Evolutionary conservation across 345 rosid genomes (phyloP), one percentile per base, ranked within the genome.

Genomic region (Aethionema arabicum): DNA sequence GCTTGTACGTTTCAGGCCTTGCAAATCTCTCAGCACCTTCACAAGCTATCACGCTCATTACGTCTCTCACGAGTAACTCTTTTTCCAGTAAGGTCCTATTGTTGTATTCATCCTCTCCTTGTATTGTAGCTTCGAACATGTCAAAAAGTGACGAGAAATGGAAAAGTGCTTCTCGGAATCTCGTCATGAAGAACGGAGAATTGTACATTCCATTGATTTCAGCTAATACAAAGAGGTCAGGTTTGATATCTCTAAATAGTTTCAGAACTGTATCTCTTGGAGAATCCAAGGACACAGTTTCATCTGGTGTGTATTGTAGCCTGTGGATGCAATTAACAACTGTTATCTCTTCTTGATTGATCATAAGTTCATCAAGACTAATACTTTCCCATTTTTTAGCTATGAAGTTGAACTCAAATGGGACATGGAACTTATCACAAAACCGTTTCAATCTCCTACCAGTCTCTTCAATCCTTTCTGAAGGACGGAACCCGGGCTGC

Each of bases 361-460:
- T 81, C 52, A 65, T 78, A 42, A 89, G 66, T 48, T 86, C 91
- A 67, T 86, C 88, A 52, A 80, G 78, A 29, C 43, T 67, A 62
- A 88, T 82, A 11, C 76, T 86, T 61, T 89, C 93, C 96, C 96
- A 89, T 78, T 86, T 84, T 59, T 84, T 77, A 0, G 93, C 91
- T 32, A 89, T 78, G 52, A 68, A 77, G 31, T 67, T 63, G 80
- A 70, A 89, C 77, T 84, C 79, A 11, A 84, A 86, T 1, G 85
- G 85, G 3, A 85, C 93, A 1, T 64, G 66, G 35, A 84, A 82
- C 62, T 80, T 63, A 54, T 84, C 76, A 11, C 87, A 83, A 52
- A 80, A 86, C 67, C 82, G 68, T 52, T 71, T 65, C 16, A 88
- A 67, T 35, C 96, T 78, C 27, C 70, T 69, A 9, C 88, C 88